Percentiles rank a stretch among this genome's conserved stretches.
Conservation (phyloP, 2,329 filamentous ascomycete species). For the Aspergillus bombycis region DNA sequence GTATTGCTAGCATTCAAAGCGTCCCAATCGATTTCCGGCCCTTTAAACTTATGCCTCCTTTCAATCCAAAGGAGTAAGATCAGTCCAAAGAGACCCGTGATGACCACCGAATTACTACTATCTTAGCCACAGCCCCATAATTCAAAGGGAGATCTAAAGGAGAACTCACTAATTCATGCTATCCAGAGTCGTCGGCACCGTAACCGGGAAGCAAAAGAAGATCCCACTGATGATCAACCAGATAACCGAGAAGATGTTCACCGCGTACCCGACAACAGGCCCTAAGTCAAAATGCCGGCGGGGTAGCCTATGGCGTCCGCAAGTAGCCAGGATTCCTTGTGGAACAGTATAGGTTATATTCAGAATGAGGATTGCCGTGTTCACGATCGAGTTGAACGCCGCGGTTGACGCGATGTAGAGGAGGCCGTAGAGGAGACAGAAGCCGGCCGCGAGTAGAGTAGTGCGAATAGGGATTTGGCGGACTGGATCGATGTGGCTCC, state of each 20-base stretch:
- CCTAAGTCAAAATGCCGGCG: slow-evolving; percentile 6
- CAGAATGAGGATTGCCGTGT: slow-evolving; percentile 30
- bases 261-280: slow-evolving; percentile 2
- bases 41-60: slow-evolving; percentile 16
- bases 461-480: slow-evolving; percentile 32
- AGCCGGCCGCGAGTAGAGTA: slow-evolving; percentile 28
- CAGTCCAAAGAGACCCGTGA: slow-evolving; percentile 12
- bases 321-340: slow-evolving; percentile 25
- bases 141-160: neutral
- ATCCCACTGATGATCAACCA: slow-evolving; percentile 9
- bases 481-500: slow-evolving; percentile 23
- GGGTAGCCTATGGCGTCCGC: neutral
- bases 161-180: slow-evolving; percentile 15
- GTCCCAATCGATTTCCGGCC: slow-evolving; percentile 18
- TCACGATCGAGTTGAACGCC: slow-evolving; percentile 41
- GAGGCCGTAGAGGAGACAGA: slow-evolving; percentile 35
- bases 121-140: neutral
- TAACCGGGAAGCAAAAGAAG: slow-evolving; percentile 9
- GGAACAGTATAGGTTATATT: slow-evolving; percentile 36
- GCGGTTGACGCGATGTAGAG: slow-evolving; percentile 35
- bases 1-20: slow-evolving; percentile 10
- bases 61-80: slow-evolving; percentile 17
- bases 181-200: neutral
- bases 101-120: slow-evolving; percentile 14
- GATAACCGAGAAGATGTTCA: slow-evolving; percentile 8